These are phyloP conservation scores for Rhizoctonia solani DNA, from an alignment of 1,284 basidiomycete genomes.

Conservation along the genomic window DNA sequence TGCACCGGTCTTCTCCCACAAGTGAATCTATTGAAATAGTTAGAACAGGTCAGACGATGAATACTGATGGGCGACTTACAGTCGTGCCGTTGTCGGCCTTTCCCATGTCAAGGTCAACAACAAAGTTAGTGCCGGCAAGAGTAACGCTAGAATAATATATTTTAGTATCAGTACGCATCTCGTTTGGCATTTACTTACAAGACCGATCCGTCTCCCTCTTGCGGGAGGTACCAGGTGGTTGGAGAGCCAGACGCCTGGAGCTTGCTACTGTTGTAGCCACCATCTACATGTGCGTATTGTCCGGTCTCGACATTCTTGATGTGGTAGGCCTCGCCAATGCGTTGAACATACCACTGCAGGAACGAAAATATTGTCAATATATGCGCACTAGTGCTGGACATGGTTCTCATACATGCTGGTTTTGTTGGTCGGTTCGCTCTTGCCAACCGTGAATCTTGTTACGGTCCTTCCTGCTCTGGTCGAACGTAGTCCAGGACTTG, in stretches of 20 bases:
- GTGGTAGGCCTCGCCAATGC: neutral
- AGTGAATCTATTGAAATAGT: slow-evolving; percentile 4
- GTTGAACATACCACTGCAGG: slow-evolving; percentile 26
- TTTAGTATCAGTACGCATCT: neutral
- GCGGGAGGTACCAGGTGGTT: slow-evolving; percentile 2
- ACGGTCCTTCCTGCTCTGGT: slow-evolving; percentile 24
- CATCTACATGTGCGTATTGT: neutral
- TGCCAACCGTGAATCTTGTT: slow-evolving; percentile 30
- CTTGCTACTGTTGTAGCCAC: slow-evolving; percentile 22
- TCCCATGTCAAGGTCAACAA: slow-evolving; percentile 31
- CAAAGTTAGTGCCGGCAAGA: neutral
- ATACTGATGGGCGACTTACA: neutral
- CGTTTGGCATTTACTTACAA: slow-evolving; percentile 1
- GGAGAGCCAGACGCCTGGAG: slow-evolving; percentile 1
- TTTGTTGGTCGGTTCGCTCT: slow-evolving; percentile 21
- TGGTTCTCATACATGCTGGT: slow-evolving; percentile 20
- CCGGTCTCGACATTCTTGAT: slow-evolving; percentile 31
- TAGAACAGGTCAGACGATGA: neutral
- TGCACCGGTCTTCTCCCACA: slow-evolving; percentile 28
- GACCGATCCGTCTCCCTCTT: neutral
- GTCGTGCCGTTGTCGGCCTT: slow-evolving; percentile 8
- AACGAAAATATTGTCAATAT: neutral
- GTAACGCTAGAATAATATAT: neutral
- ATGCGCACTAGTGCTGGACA: neutral
- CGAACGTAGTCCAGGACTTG: slow-evolving; percentile 22